A percentile compares a stretch with the other conserved stretches of the same genome.
Evolutionary conservation across 768 basidiomycete genomes (phyloP).

Genomic region (Filobasidium floriforme): DNA sequence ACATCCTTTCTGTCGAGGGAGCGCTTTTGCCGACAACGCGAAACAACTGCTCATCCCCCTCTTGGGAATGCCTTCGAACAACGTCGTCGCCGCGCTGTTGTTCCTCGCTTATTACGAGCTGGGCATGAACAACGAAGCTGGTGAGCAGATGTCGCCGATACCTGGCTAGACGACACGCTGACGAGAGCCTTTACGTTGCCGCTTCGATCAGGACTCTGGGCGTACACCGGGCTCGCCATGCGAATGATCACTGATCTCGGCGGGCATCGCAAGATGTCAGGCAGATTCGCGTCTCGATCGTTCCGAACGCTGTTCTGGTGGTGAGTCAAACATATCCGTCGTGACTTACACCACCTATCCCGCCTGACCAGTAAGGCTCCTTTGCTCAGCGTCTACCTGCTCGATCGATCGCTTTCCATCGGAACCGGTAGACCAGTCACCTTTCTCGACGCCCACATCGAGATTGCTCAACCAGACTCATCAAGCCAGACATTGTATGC

Average conservation of each 20-base stretch:
- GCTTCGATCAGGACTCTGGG: slow-evolving; percentile 11
- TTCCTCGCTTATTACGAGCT: slow-evolving; percentile 18
- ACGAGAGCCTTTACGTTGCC: not conserved
- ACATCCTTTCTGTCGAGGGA: slow-evolving; percentile 15
- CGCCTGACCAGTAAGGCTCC: no score
- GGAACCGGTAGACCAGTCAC: slow-evolving; percentile 19
- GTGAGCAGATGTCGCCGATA: not conserved
- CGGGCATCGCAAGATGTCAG: slow-evolving; percentile 14
- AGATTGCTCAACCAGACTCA: slow-evolving; percentile 14
- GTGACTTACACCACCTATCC: no score
- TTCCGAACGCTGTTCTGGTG: slow-evolving; percentile 17
- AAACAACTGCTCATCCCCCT: slow-evolving; percentile 17
- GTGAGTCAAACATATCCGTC: not conserved
- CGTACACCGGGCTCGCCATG: slow-evolving; percentile 15
- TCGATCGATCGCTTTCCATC: slow-evolving; percentile 13
- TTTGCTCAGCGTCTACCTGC: slow-evolving; percentile 12
- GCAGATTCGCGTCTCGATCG: slow-evolving; percentile 8
- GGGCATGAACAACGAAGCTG: slow-evolving; percentile 19
- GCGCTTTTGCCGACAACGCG: slow-evolving; percentile 15
- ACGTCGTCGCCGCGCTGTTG: slow-evolving; percentile 13
- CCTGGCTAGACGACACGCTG: not conserved
- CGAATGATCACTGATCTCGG: slow-evolving; percentile 16
- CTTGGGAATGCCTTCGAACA: slow-evolving; percentile 15
- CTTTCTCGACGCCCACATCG: slow-evolving; percentile 16
- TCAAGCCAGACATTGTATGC: not conserved